Base-by-base conservation (phyloP, 306 rosid genomes). In the Prunus campanulata region DNA sequence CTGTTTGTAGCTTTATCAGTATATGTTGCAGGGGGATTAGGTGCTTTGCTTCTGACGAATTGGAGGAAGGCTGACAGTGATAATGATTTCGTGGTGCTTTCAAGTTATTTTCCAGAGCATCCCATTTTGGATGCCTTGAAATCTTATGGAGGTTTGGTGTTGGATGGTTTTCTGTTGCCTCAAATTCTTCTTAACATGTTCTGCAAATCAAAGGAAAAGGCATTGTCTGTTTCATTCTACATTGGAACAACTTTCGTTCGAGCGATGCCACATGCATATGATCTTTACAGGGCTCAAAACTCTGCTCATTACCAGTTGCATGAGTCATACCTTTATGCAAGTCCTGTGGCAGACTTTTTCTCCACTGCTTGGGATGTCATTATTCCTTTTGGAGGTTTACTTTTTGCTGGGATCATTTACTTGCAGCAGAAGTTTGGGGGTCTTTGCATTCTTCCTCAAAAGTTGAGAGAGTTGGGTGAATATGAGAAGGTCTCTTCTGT, bases 81-180 rank as follows among this genome's bases (percentile, higher is more conserved):
- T 11, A 50, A 7, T 46, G 27, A 39, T 80, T 83, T 30, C 82
- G 75, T 14, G 85, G 82, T 44, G 85, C 85, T 52, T 78, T 86
- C 81, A 2, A 82, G 66, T 77, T 22, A 25, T 82, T 22, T 56
- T 89, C 39, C 69, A 76, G 69, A 76, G 79, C 24, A 35, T 76
- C 11, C 65, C 18, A 15, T 75, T 70, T 76, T 65, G 64, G 78
- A 59, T 25, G 50, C 68, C 49, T 55, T 59, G 49, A 72, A 66
- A 59, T 72, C 81, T 16, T 81, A 48, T 56, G 59, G 27, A 9
- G 78, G 77, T 66, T 52, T 76, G 75, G 84, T 89, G 10, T 72
- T 82, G 75, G 90, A 88, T 71, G 80, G 87, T 6, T 90, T 92
- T 81, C 86, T 91, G 64, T 62, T 91, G 54, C 95, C 93, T 54